A percentile compares a stretch with the other conserved stretches of the same genome.
Evolutionary conservation across 176 grass and related monocot species (phyloP).

Genomic region (Aegilops speltoides): DNA sequence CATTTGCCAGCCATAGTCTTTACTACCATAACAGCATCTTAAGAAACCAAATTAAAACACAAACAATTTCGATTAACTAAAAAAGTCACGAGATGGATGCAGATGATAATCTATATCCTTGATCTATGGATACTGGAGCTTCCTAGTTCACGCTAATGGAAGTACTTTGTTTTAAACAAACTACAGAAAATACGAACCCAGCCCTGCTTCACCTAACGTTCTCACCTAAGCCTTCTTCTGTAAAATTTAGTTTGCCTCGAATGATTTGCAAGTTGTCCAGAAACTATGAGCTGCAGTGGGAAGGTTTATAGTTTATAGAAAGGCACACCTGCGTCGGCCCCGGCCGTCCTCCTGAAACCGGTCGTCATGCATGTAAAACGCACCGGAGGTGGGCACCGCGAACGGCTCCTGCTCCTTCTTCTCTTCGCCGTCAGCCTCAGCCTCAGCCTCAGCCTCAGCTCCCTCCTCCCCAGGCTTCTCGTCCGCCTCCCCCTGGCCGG

Average conservation of each 20-base stretch:
- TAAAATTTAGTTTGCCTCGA: not conserved
- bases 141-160: not conserved
- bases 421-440: slow-evolving; percentile 45
- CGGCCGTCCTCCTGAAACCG: slow-evolving; percentile 80
- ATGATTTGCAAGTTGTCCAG: not conserved
- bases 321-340: slow-evolving; percentile 66
- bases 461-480: slow-evolving; percentile 34
- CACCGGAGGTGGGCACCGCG: slow-evolving; percentile 80
- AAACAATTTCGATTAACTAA: not conserved
- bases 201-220: not conserved
- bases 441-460: not conserved
- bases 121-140: not conserved
- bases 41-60: not conserved
- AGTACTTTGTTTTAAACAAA: not conserved
- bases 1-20: not conserved
- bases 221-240: not conserved
- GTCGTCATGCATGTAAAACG: slow-evolving; percentile 99
- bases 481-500: slow-evolving; percentile 21
- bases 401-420: slow-evolving; percentile 92
- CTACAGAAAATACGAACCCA: not conserved
- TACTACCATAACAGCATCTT: not conserved
- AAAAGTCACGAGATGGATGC: not conserved
- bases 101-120: not conserved
- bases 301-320: not conserved
- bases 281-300: not conserved